Conservation (phyloP, 169 alveolate genomes). For the Besnoitia besnoiti region DNA sequence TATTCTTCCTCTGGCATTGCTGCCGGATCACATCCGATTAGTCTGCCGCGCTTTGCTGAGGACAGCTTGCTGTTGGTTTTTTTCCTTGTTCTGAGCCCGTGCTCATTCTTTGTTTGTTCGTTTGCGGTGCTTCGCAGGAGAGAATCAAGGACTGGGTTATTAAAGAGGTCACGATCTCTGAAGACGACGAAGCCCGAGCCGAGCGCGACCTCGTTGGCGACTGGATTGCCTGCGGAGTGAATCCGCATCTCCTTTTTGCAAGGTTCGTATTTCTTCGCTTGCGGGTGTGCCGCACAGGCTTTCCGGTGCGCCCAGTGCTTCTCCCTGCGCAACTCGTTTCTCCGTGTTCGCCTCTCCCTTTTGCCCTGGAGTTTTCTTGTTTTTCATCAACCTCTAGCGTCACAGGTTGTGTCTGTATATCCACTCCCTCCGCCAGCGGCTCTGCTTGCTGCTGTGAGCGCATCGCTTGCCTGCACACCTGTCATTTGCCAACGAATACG, state of each 20-base stretch:
- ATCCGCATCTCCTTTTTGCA: constrained; percentile 66
- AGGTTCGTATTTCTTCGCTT: constrained; percentile 7
- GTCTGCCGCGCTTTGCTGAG: background rate
- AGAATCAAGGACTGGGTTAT: constrained; percentile 54
- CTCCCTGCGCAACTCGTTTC: background rate
- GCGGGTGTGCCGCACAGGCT: background rate
- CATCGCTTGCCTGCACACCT: too few species aligned
- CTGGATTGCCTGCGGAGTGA: constrained; percentile 71
- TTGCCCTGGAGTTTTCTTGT: background rate
- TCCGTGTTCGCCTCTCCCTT: background rate
- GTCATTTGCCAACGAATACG: too few species aligned
- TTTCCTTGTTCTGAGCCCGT: background rate
- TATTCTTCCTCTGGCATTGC: background rate
- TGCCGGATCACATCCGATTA: too few species aligned
- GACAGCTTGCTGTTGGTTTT: background rate
- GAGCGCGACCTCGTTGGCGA: constrained; percentile 67
- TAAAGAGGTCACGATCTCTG: constrained; percentile 33
- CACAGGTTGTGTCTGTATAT: background rate
- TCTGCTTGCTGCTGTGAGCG: too few species aligned
- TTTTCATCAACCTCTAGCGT: background rate
- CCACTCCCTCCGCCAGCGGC: too few species aligned
- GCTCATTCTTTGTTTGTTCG: background rate
- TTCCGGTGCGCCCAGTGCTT: background rate
- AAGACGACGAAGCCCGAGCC: constrained; percentile 52
- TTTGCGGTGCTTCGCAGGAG: constrained; percentile 39